Evolutionary conservation across 2,329 filamentous ascomycete species (phyloP).

Genomic region (Ophidiomyces ophidiicola): DNA sequence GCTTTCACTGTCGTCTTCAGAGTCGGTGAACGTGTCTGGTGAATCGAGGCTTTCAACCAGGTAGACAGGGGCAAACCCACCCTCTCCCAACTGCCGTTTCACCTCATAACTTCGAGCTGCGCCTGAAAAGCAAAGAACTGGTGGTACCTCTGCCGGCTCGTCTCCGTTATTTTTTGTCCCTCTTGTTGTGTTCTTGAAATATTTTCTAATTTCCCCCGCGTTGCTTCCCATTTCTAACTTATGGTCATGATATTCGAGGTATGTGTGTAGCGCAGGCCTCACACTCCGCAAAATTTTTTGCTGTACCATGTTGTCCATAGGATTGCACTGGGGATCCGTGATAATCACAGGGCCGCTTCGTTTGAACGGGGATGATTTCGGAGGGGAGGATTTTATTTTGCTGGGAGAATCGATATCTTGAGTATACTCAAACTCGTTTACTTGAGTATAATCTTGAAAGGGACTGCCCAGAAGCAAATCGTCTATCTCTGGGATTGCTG

Average conservation of each 20-base stretch:
- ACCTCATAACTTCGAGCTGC: slow-evolving; percentile 59
- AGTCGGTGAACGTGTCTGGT: slow-evolving; percentile 27
- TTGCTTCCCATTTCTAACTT: slow-evolving; percentile 51
- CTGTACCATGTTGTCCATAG: slow-evolving; percentile 64
- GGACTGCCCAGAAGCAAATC: slow-evolving; percentile 56
- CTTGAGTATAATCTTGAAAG: slow-evolving; percentile 52
- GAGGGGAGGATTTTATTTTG: slow-evolving; percentile 21
- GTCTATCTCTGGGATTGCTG: slow-evolving; percentile 28
- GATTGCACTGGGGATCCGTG: slow-evolving; percentile 74
- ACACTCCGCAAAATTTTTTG: slow-evolving; percentile 61
- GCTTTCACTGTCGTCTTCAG: slow-evolving; percentile 28
- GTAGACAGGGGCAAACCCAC: slow-evolving; percentile 92
- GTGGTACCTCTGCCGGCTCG: slow-evolving; percentile 50
- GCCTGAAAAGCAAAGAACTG: slow-evolving; percentile 56
- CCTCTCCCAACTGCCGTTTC: slow-evolving; percentile 76
- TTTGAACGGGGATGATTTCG: slow-evolving; percentile 11
- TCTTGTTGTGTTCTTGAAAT: slow-evolving; percentile 54
- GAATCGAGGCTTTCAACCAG: slow-evolving; percentile 64
- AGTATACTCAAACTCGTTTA: slow-evolving; percentile 29
- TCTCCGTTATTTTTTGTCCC: slow-evolving; percentile 35
- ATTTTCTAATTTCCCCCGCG: slow-evolving; percentile 67
- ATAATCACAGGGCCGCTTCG: slow-evolving; percentile 43
- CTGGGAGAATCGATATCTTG: slow-evolving; percentile 28
- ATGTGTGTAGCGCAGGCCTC: slow-evolving; percentile 60
- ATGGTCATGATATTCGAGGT: slow-evolving; percentile 69